Conservation (phyloP, 1,284 basidiomycete genomes). For the Ceratobasidium sp. region DNA sequence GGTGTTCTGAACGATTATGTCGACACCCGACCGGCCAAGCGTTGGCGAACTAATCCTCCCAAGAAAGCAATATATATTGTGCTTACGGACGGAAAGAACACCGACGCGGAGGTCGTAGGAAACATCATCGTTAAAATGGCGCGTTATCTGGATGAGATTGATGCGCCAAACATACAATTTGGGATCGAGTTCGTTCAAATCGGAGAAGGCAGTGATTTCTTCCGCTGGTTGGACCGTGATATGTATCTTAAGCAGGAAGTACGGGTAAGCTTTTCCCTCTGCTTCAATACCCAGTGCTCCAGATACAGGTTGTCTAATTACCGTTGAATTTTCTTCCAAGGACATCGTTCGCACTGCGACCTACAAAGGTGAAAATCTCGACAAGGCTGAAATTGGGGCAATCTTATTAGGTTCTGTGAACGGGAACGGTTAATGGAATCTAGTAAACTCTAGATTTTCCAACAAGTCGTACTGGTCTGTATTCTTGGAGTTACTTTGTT, state of each 20-base stretch:
- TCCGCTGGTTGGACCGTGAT: slow-evolving; percentile 5
- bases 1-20: not conserved
- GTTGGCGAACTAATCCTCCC: slow-evolving; percentile 1
- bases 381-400: no score
- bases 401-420: no score
- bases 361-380: no score
- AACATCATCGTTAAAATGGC: slow-evolving; percentile 9
- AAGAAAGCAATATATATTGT: slow-evolving; percentile 24
- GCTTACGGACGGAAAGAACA: slow-evolving; percentile 13
- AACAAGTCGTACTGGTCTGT: no score
- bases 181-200: slow-evolving; percentile 24
- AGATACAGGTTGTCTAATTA: no score
- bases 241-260: not conserved
- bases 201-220: not conserved
- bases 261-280: not conserved
- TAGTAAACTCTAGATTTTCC: no score
- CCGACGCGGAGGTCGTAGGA: not conserved
- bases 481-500: no score
- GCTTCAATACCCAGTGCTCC: no score
- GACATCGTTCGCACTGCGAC: no score
- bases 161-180: slow-evolving; percentile 19
- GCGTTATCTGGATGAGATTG: not conserved
- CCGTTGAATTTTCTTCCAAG: no score
- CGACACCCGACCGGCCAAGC: slow-evolving; percentile 2
- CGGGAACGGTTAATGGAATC: no score